Evolutionary conservation across 148 eudicot species (phyloP).

Genomic region (Diospyros lotus): DNA sequence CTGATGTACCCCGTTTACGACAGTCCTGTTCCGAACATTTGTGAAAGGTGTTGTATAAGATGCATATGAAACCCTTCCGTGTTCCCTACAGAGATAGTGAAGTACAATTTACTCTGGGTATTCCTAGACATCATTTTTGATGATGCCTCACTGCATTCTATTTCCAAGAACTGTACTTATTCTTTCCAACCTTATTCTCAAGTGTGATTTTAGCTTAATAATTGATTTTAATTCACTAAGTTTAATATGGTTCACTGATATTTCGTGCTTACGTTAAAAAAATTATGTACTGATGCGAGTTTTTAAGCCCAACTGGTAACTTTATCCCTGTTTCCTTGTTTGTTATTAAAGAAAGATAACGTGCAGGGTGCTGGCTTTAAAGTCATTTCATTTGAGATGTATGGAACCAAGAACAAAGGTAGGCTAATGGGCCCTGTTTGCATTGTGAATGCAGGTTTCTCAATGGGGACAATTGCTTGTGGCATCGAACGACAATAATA

Average conservation of each 20-base stretch:
- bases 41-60: background rate
- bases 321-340: background rate
- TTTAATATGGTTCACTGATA: background rate
- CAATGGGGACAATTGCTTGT: conserved; percentile 70
- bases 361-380: background rate
- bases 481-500: conserved; percentile 34
- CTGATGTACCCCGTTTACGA: too few species aligned
- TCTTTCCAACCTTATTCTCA: background rate
- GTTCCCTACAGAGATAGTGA: background rate
- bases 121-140: background rate
- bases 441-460: conserved; percentile 46
- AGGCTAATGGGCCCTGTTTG: background rate
- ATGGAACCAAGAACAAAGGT: background rate
- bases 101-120: background rate
- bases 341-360: background rate
- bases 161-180: background rate
- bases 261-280: background rate
- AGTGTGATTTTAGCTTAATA: background rate
- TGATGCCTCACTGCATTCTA: background rate
- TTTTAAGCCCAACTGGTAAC: background rate
- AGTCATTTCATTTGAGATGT: background rate
- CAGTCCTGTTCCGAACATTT: background rate
- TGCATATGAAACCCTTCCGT: background rate
- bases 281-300: background rate
- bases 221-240: background rate